Conservation (phyloP, 2,329 filamentous ascomycete species). For the Colletotrichum cuscutae region DNA sequence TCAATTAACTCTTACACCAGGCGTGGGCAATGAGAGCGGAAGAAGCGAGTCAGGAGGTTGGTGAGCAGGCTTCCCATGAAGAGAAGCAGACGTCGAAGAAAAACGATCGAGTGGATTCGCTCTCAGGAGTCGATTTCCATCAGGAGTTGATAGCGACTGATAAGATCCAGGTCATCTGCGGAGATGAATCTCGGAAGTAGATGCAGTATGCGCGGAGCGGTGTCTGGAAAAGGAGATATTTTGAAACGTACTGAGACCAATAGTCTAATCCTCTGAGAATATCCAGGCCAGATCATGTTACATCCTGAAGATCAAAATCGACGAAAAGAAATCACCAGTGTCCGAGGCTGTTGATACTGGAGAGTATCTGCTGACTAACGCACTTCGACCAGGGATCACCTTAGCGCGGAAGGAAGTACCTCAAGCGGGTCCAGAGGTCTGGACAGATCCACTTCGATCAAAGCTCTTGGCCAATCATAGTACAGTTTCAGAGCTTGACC, state of each 20-base stretch:
- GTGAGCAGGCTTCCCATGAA: background rate
- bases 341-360: background rate
- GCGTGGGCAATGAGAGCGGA: background rate
- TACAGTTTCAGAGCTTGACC: slow-evolving; percentile 28
- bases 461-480: slow-evolving; percentile 20
- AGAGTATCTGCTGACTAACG: background rate
- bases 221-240: background rate
- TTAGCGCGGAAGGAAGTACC: slow-evolving; percentile 8
- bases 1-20: background rate
- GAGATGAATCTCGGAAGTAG: background rate
- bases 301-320: background rate
- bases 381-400: background rate
- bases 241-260: background rate
- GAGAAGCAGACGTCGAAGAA: background rate
- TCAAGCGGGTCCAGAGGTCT: slow-evolving; percentile 4
- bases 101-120: background rate
- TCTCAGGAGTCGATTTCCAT: background rate
- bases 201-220: background rate
- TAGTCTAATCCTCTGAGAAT: too few relatives aligned
- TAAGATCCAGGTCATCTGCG: background rate
- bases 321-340: background rate
- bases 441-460: background rate
- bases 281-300: background rate
- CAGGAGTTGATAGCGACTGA: background rate
- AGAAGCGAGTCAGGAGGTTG: background rate